These are phyloP conservation scores for Mycena albidolilacea DNA, from an alignment of 768 basidiomycete genomes.

Conservation along the genomic window DNA sequence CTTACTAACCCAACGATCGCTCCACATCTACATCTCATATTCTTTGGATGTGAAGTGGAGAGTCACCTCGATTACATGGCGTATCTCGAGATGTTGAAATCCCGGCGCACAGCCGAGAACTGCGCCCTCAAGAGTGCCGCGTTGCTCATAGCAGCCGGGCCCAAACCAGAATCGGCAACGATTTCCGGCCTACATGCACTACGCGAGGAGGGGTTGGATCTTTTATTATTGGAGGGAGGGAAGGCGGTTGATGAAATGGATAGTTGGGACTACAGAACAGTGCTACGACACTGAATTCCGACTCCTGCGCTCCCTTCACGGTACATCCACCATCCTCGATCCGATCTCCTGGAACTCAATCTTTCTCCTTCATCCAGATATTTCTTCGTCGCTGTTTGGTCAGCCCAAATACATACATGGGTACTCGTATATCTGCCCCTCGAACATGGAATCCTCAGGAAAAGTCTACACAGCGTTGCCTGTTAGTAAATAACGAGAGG, in stretches of 20 bases:
- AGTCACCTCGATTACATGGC: background rate
- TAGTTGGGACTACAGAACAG: background rate
- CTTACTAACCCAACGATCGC: background rate
- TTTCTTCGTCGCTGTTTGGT: too few species aligned
- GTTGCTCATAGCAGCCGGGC: background rate
- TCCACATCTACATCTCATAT: background rate
- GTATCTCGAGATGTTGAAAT: conserved; percentile 8
- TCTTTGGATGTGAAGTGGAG: background rate
- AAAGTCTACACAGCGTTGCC: too few species aligned
- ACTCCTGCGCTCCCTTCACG: too few species aligned
- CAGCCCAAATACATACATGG: too few species aligned
- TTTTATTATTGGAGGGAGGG: background rate
- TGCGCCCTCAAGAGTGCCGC: background rate
- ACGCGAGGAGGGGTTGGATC: conserved; percentile 10
- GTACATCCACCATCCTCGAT: too few species aligned
- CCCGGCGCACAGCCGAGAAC: background rate
- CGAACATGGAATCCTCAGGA: too few species aligned
- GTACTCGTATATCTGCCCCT: too few species aligned
- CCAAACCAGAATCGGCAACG: background rate
- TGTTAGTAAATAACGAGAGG: too few species aligned
- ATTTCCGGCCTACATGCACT: background rate
- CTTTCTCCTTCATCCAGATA: too few species aligned
- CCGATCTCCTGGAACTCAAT: too few species aligned
- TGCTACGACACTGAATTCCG: too few species aligned
- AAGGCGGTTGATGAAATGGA: background rate